phyloP scores from a whole-genome alignment of 148 eudicot genomes.

The Chenopodium suecicum region DNA sequence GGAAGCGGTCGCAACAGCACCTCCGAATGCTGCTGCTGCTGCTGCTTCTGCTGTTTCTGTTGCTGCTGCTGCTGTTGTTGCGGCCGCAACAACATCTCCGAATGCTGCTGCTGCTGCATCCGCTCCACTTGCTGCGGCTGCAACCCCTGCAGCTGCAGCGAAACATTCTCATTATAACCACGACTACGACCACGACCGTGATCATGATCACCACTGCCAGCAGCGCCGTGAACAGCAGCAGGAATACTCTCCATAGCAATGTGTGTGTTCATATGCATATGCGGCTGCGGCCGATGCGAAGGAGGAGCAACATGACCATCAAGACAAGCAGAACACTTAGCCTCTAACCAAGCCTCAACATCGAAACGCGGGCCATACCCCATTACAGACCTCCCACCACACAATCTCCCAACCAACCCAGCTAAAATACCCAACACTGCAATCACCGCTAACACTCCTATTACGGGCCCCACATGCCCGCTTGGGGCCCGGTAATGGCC shows the following conservation, averaged over 20 bases:
- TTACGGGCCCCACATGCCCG: slow-evolving; percentile 49
- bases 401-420: slow-evolving; percentile 44
- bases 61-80: too few relatives aligned
- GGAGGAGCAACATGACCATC: slow-evolving; percentile 47
- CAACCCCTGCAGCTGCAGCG: neutral
- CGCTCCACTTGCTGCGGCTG: neutral
- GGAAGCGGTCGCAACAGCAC: neutral
- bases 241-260: neutral
- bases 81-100: too few relatives aligned
- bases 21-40: too few relatives aligned
- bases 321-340: slow-evolving; percentile 47
- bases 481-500: slow-evolving; percentile 15
- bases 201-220: neutral
- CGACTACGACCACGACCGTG: too few relatives aligned
- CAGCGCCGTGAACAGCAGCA: neutral
- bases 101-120: too few relatives aligned
- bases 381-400: slow-evolving; percentile 41
- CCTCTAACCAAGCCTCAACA: slow-evolving; percentile 51
- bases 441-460: slow-evolving; percentile 43
- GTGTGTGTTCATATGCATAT: neutral
- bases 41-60: too few relatives aligned
- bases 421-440: slow-evolving; percentile 42
- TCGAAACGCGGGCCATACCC: slow-evolving; percentile 46
- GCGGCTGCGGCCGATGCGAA: slow-evolving; percentile 4
- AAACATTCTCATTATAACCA: neutral